These are phyloP conservation scores for Sporothrix variecibatus DNA, from an alignment of 2,329 filamentous ascomycete genomes.

Conservation along the genomic window DNA sequence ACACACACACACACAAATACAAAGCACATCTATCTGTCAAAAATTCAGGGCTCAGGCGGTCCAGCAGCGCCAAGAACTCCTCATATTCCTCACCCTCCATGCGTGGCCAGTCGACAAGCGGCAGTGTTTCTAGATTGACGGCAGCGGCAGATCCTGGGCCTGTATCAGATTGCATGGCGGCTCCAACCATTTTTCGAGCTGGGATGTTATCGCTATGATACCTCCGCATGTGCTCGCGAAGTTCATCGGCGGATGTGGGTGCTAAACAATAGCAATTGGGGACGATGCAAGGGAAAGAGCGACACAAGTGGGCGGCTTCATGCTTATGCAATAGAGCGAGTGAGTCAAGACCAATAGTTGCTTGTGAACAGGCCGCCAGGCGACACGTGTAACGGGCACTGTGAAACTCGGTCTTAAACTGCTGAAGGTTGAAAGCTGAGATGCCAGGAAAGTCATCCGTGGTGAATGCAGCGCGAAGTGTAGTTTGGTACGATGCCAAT, in stretches of 20 bases:
- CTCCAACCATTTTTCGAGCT: not conserved
- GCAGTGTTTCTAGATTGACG: too few species aligned
- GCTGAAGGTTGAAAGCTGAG: not conserved
- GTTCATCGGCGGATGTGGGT: not conserved
- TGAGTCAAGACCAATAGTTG: not conserved
- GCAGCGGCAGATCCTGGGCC: too few species aligned
- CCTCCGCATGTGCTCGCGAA: not conserved
- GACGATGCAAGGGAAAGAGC: not conserved
- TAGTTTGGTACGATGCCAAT: not conserved
- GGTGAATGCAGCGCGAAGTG: not conserved
- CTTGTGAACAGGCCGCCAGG: not conserved
- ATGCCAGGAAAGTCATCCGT: not conserved
- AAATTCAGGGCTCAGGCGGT: too few species aligned
- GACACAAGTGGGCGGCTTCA: not conserved
- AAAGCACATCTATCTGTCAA: too few species aligned
- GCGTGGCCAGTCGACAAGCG: too few species aligned
- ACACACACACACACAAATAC: too few species aligned
- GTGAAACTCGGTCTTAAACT: not conserved
- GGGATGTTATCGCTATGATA: not conserved
- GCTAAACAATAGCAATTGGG: not conserved
- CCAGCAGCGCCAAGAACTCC: too few species aligned
- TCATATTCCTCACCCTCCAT: too few species aligned
- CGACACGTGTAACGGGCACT: not conserved
- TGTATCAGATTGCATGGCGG: too few species aligned
- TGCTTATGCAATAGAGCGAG: not conserved